Conservation (phyloP, 306 rosid genomes). For the Acacia melanoxylon region DNA sequence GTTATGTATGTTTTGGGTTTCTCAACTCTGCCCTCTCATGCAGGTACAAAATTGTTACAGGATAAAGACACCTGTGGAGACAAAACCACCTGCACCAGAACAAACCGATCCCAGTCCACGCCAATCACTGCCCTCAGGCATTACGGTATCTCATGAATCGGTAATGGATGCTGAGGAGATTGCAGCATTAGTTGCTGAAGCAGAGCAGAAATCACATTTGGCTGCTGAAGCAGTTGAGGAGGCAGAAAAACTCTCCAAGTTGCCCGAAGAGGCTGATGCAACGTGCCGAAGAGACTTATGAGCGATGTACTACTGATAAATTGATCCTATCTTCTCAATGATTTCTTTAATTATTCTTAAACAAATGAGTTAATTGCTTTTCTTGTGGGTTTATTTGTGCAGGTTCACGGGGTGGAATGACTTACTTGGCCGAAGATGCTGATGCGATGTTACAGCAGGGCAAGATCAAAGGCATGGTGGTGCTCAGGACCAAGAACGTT, state of each 20-base stretch:
- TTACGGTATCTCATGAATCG: too few species aligned
- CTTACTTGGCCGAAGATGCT: constrained; percentile 27
- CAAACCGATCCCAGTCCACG: too few species aligned
- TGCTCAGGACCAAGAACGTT: constrained; percentile 44
- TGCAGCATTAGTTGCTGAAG: too few species aligned
- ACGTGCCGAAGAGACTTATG: constrained; percentile 53
- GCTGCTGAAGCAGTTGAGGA: constrained; percentile 75
- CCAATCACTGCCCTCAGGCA: too few species aligned
- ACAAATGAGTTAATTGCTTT: neutral
- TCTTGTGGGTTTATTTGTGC: constrained; percentile 31
- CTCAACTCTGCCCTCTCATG: too few species aligned
- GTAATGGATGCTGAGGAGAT: too few species aligned
- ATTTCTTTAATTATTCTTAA: neutral
- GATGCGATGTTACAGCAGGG: neutral
- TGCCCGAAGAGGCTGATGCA: constrained; percentile 59
- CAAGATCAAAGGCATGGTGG: constrained; percentile 41
- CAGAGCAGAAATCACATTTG: constrained; percentile 61
- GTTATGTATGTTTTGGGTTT: too few species aligned
- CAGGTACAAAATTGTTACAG: too few species aligned
- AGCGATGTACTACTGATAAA: constrained; percentile 54
- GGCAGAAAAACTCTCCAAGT: constrained; percentile 47
- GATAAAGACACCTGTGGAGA: too few species aligned
- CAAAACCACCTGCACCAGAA: too few species aligned
- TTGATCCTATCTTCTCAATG: neutral
- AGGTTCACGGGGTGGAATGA: constrained; percentile 61